These are phyloP conservation scores for Aspergillus fischeri DNA, from an alignment of 2,329 filamentous ascomycete species.

Conservation along the genomic window DNA sequence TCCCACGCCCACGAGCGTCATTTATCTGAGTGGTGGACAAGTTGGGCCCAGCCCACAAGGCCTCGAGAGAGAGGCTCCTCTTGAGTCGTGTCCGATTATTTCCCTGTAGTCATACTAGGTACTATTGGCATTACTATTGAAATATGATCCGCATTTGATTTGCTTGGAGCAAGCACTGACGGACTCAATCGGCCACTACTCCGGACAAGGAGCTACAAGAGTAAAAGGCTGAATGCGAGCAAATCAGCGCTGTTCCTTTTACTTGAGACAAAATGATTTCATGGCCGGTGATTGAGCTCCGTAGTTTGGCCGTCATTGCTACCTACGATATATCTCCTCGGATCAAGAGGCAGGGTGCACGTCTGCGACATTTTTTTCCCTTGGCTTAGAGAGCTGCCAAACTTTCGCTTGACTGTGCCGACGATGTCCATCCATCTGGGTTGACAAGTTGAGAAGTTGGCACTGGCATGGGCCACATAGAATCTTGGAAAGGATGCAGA, in stretches of 20 bases:
- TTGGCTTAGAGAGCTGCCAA: background rate
- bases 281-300: background rate
- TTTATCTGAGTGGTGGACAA: slow-evolving; percentile 14
- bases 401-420: slow-evolving; percentile 2
- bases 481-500: background rate
- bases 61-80: background rate
- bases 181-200: background rate
- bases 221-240: background rate
- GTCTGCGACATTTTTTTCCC: slow-evolving; percentile 8
- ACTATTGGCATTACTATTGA: background rate
- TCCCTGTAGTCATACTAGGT: background rate
- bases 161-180: background rate
- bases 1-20: slow-evolving; percentile 13
- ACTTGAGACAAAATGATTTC: slow-evolving; percentile 1
- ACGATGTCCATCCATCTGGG: slow-evolving; percentile 4
- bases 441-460: slow-evolving; percentile 6
- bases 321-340: slow-evolving; percentile 1
- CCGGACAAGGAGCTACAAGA: background rate
- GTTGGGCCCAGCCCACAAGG: background rate
- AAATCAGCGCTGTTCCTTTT: background rate
- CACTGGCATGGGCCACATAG: background rate
- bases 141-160: background rate
- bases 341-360: background rate
- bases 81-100: background rate
- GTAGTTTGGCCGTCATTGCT: background rate